A percentile compares a stretch with the other conserved stretches of the same genome.
phyloP scores from a whole-genome alignment of 2,329 filamentous ascomycete genomes.

The Fusarium humuli region DNA sequence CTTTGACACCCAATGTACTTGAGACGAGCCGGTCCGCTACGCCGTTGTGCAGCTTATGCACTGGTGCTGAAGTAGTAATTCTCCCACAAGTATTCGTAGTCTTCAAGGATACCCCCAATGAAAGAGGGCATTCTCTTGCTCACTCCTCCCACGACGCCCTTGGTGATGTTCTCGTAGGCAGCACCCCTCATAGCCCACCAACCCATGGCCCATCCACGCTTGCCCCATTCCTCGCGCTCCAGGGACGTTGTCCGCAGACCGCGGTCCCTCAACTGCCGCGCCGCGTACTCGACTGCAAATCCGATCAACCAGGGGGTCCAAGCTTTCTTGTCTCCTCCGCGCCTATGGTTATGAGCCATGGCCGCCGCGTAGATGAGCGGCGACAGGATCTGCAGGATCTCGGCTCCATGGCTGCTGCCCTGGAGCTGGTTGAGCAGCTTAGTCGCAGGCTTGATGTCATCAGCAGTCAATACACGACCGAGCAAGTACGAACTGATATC shows the following conservation, averaged over 20 bases:
- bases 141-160: slow-evolving; percentile 77
- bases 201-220: slow-evolving; percentile 87
- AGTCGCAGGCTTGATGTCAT: slow-evolving; percentile 94
- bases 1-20: slow-evolving; percentile 12
- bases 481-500: slow-evolving; percentile 91
- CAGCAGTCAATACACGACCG: slow-evolving; percentile 89
- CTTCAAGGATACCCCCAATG: slow-evolving; percentile 86
- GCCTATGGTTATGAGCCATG: slow-evolving; percentile 71
- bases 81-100: slow-evolving; percentile 98
- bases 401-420: slow-evolving; percentile 79
- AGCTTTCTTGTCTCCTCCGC: slow-evolving; percentile 71
- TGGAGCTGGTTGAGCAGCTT: slow-evolving; percentile 86
- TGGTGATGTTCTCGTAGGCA: slow-evolving; percentile 93
- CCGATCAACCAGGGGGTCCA: slow-evolving; percentile 96
- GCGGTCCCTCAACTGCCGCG: slow-evolving; percentile 82
- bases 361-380: slow-evolving; percentile 88
- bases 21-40: slow-evolving; percentile 7
- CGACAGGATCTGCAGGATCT: slow-evolving; percentile 90
- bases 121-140: slow-evolving; percentile 83
- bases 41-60: slow-evolving; percentile 37
- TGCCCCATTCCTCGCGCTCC: slow-evolving; percentile 89
- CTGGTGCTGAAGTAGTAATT: slow-evolving; percentile 90
- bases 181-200: slow-evolving; percentile 99
- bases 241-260: slow-evolving; percentile 85
- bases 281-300: slow-evolving; percentile 85